Base-by-base conservation (phyloP, 805 yeast genomes). In the Saccharomycopsis malanga region DNA sequence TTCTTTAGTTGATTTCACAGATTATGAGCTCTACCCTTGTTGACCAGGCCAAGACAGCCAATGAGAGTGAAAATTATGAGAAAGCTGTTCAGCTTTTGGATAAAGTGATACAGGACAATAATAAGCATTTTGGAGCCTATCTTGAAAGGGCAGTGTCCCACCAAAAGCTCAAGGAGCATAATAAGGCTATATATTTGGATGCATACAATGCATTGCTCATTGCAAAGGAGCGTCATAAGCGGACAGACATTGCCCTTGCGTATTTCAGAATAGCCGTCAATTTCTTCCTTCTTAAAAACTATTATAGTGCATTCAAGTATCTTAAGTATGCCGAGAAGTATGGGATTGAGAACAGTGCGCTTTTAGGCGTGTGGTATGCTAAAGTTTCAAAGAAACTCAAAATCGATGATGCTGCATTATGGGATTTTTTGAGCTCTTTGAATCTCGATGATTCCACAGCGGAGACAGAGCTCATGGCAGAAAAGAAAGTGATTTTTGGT, bases 221-320 rank as follows among this genome's bases (percentile, higher is more conserved):
- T 25, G 81, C 83, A 1, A 64, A 66, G 35, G 62, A 60, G 4
- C 59, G 72, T 32, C 77, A 77, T 0, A 73, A 68, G 47, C 59
- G 77, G 42, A 60, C 60, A 2, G 72, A 71, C 21, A 69, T 76
- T 30, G 77, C 74, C 1, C 56, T 66, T 17, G 71, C 76, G 29
- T 67, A 73, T 55, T 77, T 72, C 55, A 64, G 77, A 20, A 62
- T 71, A 44, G 78, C 77, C 4, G 61, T 79, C 47, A 62, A 66
- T n/a, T 66, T 64, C 48, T 78, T 68, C 58, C 65, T 67, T 34
- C 60, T 63, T 46, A 77, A 75, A 55, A 59, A 70, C 2, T 71
- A 61, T 51, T 52, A 51, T 4, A 57, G 58, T 20, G 75, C 86
- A 0, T 56, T 65, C n/a, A 58, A 55, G 17, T 67, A 68, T 49